phyloP scores from a whole-genome alignment of 352 stramenopile species.

The Phytophthora cryptogea region DNA sequence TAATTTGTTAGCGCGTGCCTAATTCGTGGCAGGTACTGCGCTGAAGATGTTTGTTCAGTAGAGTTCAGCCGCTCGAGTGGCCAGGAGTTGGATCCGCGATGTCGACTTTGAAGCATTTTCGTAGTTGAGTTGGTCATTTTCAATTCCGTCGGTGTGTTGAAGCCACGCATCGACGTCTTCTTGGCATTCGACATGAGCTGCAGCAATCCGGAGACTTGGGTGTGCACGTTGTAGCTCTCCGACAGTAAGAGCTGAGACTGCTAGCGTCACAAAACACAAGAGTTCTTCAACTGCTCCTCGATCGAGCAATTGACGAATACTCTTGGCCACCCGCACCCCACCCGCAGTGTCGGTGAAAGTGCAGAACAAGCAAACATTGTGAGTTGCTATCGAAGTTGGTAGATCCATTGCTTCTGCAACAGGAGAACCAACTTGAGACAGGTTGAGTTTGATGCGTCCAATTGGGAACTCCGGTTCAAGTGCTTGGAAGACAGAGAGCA shows the following conservation, averaged over 20 bases:
- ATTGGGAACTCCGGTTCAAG: slow-evolving; percentile 36
- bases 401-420: slow-evolving; percentile 14
- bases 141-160: not conserved
- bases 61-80: slow-evolving; percentile 14
- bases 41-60: slow-evolving; percentile 8
- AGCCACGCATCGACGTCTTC: slow-evolving; percentile 8
- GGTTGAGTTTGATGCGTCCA: slow-evolving; percentile 26
- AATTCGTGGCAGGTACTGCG: no score
- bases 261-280: slow-evolving; percentile 28
- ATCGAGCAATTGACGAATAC: slow-evolving; percentile 20
- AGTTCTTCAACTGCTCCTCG: slow-evolving; percentile 25
- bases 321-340: slow-evolving; percentile 17
- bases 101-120: not conserved
- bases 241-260: slow-evolving; percentile 19
- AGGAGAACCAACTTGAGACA: slow-evolving; percentile 4
- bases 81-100: slow-evolving; percentile 11
- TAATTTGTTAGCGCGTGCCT: not conserved
- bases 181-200: slow-evolving; percentile 24
- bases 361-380: slow-evolving; percentile 32
- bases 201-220: slow-evolving; percentile 23
- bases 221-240: slow-evolving; percentile 27
- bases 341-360: slow-evolving; percentile 14
- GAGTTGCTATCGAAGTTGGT: slow-evolving; percentile 9
- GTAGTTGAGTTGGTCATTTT: slow-evolving; percentile 2
- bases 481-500: slow-evolving; percentile 34